These are phyloP conservation scores for Talaromyces pinophilus DNA, from an alignment of 2,329 filamentous ascomycete species.

Conservation along the genomic window DNA sequence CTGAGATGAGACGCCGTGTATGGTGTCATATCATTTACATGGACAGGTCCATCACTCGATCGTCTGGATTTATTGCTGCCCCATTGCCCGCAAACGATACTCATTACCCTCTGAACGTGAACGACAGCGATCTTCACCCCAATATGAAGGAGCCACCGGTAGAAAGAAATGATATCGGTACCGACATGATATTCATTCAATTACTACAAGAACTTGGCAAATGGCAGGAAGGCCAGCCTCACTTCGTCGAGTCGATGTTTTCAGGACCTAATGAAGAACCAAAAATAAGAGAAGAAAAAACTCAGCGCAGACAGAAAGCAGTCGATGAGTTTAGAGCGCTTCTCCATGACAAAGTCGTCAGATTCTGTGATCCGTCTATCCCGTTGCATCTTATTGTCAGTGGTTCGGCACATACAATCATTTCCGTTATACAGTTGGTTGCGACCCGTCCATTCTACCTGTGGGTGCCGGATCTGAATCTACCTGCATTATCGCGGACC, in stretches of 20 bases:
- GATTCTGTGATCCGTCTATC: conserved; percentile 53
- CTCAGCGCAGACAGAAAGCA: conserved; percentile 5
- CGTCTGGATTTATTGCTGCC: conserved; percentile 9
- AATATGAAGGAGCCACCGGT: conserved; percentile 51
- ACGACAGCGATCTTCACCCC: conserved; percentile 54
- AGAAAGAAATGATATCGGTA: conserved; percentile 45
- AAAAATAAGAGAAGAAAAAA: conserved; percentile 28
- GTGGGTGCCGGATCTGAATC: conserved; percentile 6
- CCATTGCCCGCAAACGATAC: conserved; percentile 38
- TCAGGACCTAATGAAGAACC: conserved; percentile 30
- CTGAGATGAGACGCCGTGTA: conserved; percentile 54
- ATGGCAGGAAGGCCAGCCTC: conserved; percentile 14
- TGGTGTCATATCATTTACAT: conserved; percentile 51
- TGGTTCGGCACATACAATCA: conserved; percentile 68
- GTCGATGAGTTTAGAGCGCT: conserved; percentile 55
- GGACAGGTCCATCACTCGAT: conserved; percentile 14
- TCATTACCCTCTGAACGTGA: conserved; percentile 53
- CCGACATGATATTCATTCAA: conserved; percentile 55
- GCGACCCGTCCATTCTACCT: conserved; percentile 63
- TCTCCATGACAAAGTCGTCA: conserved; percentile 59
- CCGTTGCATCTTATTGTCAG: conserved; percentile 68
- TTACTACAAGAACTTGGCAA: conserved; percentile 57
- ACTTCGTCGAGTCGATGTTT: conserved; percentile 34
- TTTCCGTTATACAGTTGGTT: conserved; percentile 75
- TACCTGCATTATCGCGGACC: background rate